A percentile compares a stretch with the other conserved stretches of the same genome.
phyloP scores from a whole-genome alignment of 495 filamentous ascomycete species.

The Polyplosphaeria fusca region DNA sequence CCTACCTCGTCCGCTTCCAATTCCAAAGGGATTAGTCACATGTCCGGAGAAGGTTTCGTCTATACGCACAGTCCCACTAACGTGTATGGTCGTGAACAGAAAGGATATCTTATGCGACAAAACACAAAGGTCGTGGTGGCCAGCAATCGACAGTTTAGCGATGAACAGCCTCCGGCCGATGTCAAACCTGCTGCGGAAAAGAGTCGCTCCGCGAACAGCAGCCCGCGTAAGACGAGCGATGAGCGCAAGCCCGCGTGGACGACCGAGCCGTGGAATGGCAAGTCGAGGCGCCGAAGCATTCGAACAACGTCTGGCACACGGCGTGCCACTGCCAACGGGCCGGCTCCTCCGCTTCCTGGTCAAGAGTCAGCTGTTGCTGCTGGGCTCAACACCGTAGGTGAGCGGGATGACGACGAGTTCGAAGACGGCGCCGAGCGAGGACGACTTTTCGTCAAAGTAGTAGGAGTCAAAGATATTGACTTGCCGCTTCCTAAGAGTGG shows the following conservation, averaged over 20 bases:
- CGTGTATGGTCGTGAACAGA: conserved; percentile 52
- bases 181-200: conserved; percentile 31
- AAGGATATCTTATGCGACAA: conserved; percentile 96
- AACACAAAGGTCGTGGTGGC: conserved; percentile 97
- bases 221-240: conserved; percentile 66
- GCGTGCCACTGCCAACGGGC: conserved; percentile 58
- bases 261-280: conserved; percentile 92
- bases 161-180: conserved; percentile 42
- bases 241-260: conserved; percentile 66
- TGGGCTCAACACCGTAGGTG: conserved; percentile 54
- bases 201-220: conserved; percentile 63
- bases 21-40: conserved; percentile 22
- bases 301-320: conserved; percentile 58
- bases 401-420: conserved; percentile 59
- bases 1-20: conserved; percentile 19
- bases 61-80: conserved; percentile 35
- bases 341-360: conserved; percentile 80
- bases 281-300: conserved; percentile 64
- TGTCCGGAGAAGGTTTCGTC: conserved; percentile 36
- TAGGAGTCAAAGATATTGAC: conserved; percentile 92
- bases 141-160: conserved; percentile 53
- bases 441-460: conserved; percentile 94
- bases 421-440: conserved; percentile 85
- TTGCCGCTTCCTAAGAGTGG: conserved; percentile 86
- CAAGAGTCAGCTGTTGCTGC: conserved; percentile 74